A percentile compares a stretch with the other conserved stretches of the same genome.
Conservation (phyloP, 164 flowering plant species). For the Malania oleifera region DNA sequence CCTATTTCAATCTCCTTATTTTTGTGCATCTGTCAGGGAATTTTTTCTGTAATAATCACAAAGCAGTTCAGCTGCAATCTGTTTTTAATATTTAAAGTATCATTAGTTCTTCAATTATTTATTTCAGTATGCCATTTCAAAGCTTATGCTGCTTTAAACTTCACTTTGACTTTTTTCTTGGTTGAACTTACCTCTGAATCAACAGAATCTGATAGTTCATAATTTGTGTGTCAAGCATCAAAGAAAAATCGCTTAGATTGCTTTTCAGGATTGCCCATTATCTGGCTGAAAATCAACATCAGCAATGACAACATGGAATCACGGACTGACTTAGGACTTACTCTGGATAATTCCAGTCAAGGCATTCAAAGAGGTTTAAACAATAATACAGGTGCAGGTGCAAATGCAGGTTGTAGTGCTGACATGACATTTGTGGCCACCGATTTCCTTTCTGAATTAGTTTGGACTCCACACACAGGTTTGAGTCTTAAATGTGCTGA, state of each 20-base stretch:
- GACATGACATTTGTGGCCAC: slow-evolving; percentile 36
- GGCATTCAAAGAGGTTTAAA: slow-evolving; percentile 18
- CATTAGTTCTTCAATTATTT: not conserved
- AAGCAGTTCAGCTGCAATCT: not conserved
- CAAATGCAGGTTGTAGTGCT: slow-evolving; percentile 70
- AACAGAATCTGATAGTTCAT: not conserved
- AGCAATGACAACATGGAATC: slow-evolving; percentile 31
- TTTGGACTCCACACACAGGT: slow-evolving; percentile 74
- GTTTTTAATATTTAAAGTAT: not conserved
- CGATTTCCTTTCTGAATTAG: slow-evolving; percentile 64
- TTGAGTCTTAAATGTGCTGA: slow-evolving; percentile 54
- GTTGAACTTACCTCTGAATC: not conserved
- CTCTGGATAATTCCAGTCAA: slow-evolving; percentile 25
- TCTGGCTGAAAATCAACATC: slow-evolving; percentile 24
- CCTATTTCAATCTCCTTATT: no score
- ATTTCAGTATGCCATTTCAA: not conserved
- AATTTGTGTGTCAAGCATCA: slow-evolving; percentile 6
- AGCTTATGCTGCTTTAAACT: not conserved
- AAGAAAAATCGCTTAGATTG: slow-evolving; percentile 14
- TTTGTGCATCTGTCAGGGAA: no score
- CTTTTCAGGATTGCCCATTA: slow-evolving; percentile 24
- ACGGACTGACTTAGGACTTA: slow-evolving; percentile 27
- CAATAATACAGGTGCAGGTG: slow-evolving; percentile 68
- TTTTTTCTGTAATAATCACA: not conserved
- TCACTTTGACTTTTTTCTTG: not conserved